Percentiles rank a stretch among this genome's conserved stretches.
Conservation (phyloP, 2,329 filamentous ascomycete species). For the Aspergillus luchuensis region DNA sequence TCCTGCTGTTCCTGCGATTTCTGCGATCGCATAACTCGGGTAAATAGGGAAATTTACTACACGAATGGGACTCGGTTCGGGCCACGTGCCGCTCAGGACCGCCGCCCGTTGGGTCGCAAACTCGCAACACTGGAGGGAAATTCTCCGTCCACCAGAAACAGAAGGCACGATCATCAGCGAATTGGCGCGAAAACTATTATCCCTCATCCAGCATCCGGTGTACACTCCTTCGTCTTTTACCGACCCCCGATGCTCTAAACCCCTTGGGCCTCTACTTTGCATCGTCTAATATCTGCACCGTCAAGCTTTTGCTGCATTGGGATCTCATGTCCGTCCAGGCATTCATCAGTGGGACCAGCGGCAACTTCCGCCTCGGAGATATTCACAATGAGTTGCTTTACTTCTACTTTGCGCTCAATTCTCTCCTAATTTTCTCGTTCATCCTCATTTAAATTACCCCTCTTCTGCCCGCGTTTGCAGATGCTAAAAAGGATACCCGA, state of each 20-base stretch:
- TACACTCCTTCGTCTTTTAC: neutral
- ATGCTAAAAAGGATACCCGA: neutral
- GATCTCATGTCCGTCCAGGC: neutral
- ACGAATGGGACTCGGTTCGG: neutral
- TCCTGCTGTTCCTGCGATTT: too few species aligned
- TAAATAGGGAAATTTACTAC: constrained; percentile 1
- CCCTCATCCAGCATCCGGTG: neutral
- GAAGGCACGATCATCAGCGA: neutral
- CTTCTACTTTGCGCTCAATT: neutral
- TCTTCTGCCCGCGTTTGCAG: neutral
- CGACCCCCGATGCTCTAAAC: too few species aligned
- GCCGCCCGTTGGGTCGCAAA: neutral
- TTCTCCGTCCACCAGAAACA: neutral
- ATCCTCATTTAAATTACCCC: too few species aligned
- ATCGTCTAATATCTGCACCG: too few species aligned
- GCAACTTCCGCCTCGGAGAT: neutral
- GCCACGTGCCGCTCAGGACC: constrained; percentile 3
- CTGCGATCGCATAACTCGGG: constrained; percentile 5
- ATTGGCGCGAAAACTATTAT: neutral
- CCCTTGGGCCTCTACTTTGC: too few species aligned
- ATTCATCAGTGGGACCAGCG: neutral
- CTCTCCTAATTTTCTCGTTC: too few species aligned
- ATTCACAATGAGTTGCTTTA: neutral
- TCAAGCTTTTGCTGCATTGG: constrained; percentile 2
- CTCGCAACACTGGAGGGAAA: neutral